Evolutionary conservation across 192 early-diverging fungal genomes (phyloP).

Genomic region (Diversispora eburnea): DNA sequence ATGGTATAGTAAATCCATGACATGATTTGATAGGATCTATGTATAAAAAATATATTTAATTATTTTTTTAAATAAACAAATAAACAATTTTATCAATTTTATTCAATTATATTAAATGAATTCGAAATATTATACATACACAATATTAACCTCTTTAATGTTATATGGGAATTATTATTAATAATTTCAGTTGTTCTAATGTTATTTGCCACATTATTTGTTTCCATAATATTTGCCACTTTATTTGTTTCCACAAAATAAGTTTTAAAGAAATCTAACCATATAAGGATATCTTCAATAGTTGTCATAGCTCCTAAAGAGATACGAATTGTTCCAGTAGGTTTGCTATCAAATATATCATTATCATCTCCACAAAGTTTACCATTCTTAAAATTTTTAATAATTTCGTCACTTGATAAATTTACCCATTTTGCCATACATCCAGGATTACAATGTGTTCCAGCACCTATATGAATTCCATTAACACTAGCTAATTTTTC

Average conservation of each 20-base stretch:
- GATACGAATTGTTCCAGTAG: conserved; percentile 66
- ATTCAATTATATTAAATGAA: conserved; percentile 23
- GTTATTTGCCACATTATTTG: conserved; percentile 16
- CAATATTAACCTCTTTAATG: conserved; percentile 2
- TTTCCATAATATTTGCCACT: background rate
- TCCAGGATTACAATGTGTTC: conserved; percentile 82
- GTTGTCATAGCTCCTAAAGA: conserved; percentile 78
- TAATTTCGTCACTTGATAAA: conserved; percentile 50
- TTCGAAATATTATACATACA: conserved; percentile 29
- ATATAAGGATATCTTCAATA: conserved; percentile 54
- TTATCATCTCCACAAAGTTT: conserved; percentile 70
- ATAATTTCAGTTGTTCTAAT: background rate
- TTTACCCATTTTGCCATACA: conserved; percentile 62
- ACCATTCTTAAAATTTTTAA: conserved; percentile 41
- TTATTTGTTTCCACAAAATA: conserved; percentile 47
- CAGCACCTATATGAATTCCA: conserved; percentile 66
- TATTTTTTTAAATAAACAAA: too few relatives aligned
- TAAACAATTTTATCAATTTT: conserved; percentile 28
- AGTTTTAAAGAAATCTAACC: conserved; percentile 55
- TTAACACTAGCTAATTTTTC: conserved; percentile 59
- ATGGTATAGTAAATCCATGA: conserved; percentile 51
- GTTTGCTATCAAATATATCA: conserved; percentile 66
- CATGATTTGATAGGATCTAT: conserved; percentile 82
- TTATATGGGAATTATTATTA: background rate
- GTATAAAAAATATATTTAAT: conserved; percentile 27